A percentile compares a stretch with the other conserved stretches of the same genome.
These are phyloP conservation scores for Acacia pycnantha DNA, from an alignment of 331 rosid species.

Conservation along the genomic window DNA sequence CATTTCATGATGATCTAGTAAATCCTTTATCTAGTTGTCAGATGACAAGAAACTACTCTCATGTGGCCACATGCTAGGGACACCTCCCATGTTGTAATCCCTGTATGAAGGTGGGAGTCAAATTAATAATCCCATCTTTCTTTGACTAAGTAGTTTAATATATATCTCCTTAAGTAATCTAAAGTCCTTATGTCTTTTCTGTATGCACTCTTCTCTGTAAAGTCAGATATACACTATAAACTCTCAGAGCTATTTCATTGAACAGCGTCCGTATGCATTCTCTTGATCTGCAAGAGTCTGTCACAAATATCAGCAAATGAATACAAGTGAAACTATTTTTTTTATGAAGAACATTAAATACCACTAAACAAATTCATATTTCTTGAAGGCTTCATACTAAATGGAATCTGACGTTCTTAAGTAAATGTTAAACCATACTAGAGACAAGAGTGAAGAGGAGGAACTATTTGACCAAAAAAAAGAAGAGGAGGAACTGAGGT, in stretches of 20 bases:
- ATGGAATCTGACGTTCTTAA: background rate
- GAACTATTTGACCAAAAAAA: too few relatives aligned
- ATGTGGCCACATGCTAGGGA: slow-evolving; percentile 90
- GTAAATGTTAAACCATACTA: background rate
- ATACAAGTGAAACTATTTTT: slow-evolving; percentile 15
- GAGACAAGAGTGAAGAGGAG: background rate
- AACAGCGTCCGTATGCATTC: slow-evolving; percentile 13
- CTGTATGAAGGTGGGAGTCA: slow-evolving; percentile 60
- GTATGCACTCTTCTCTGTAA: slow-evolving; percentile 29
- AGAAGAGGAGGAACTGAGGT: background rate
- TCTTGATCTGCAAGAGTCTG: slow-evolving; percentile 26
- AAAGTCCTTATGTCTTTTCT: slow-evolving; percentile 36
- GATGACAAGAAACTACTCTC: slow-evolving; percentile 76
- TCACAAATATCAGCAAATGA: slow-evolving; percentile 30
- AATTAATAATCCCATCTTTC: slow-evolving; percentile 43
- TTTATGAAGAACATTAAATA: background rate
- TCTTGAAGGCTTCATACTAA: slow-evolving; percentile 3
- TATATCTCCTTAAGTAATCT: slow-evolving; percentile 4
- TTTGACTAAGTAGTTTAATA: slow-evolving; percentile 53
- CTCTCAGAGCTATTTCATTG: slow-evolving; percentile 7
- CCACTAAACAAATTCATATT: background rate
- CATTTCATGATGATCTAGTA: slow-evolving; percentile 38
- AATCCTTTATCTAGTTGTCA: slow-evolving; percentile 62
- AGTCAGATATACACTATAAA: slow-evolving; percentile 20
- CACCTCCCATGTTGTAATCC: slow-evolving; percentile 63